A percentile compares a stretch with the other conserved stretches of the same genome.
These are phyloP conservation scores for Herpetomonas tarakana DNA, from an alignment of 208 protist species.

Conservation along the genomic window DNA sequence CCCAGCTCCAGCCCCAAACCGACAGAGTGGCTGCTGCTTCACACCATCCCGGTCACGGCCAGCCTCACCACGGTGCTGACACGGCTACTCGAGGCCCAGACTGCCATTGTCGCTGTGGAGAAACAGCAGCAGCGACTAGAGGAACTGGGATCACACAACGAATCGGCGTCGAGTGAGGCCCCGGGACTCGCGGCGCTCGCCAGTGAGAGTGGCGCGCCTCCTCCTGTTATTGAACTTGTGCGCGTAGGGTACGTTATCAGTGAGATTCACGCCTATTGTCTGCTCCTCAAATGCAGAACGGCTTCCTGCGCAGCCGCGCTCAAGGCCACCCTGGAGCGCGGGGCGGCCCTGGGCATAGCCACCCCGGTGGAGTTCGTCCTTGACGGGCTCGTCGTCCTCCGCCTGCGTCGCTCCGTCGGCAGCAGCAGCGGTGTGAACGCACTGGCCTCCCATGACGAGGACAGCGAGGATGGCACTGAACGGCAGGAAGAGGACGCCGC, in stretches of 20 bases:
- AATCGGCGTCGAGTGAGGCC: background rate
- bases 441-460: background rate
- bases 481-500: background rate
- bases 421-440: background rate
- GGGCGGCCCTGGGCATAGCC: constrained; percentile 22
- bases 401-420: background rate
- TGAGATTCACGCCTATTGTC: constrained; percentile 62
- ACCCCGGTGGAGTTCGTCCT: constrained; percentile 41
- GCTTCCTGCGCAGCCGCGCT: constrained; percentile 27
- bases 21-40: constrained; percentile 59
- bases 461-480: background rate
- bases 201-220: no score
- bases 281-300: constrained; percentile 50
- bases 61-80: constrained; percentile 42
- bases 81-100: constrained; percentile 28
- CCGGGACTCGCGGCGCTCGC: background rate
- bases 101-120: background rate
- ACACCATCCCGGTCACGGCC: constrained; percentile 56
- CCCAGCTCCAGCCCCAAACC: constrained; percentile 6
- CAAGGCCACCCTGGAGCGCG: constrained; percentile 28
- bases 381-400: background rate
- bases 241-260: constrained; percentile 61
- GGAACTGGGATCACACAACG: background rate
- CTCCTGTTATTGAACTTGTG: constrained; percentile 23
- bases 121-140: no score